A percentile compares a stretch with the other conserved stretches of the same genome.
Evolutionary conservation across 148 eudicot species (phyloP).

Genomic region (Rheum nobile): DNA sequence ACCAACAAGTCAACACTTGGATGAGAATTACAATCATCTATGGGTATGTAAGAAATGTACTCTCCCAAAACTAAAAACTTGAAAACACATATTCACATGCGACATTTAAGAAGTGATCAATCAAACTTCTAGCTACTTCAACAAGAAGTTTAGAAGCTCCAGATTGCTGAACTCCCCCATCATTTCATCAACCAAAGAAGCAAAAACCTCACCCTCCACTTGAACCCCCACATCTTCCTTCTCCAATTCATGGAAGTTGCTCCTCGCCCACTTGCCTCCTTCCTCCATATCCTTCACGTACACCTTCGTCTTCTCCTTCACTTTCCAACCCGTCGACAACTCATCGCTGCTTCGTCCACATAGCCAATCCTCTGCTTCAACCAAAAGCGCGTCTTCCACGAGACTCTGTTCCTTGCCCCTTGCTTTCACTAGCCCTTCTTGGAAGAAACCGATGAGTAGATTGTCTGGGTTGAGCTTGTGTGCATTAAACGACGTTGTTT

Average conservation of each 20-base stretch:
- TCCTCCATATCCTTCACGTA: conserved; percentile 2
- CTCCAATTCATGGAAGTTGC: not conserved
- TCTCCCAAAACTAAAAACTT: not conserved
- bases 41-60: not conserved
- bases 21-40: not conserved
- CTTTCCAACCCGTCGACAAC: conserved; percentile 6
- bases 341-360: not conserved
- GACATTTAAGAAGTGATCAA: not conserved
- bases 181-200: conserved; percentile 3
- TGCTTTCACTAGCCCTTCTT: conserved; percentile 6
- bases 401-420: not conserved
- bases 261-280: conserved; percentile 33
- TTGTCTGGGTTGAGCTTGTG: not conserved
- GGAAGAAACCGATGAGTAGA: conserved; percentile 27
- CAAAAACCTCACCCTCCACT: not conserved
- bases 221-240: not conserved
- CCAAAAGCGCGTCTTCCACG: conserved; percentile 6
- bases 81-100: not conserved
- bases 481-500: not conserved
- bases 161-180: not conserved
- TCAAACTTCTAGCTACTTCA: not conserved
- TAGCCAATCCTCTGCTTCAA: conserved; percentile 10
- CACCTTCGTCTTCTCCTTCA: conserved; percentile 10
- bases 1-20: not conserved
- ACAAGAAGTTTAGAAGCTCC: conserved; percentile 1